These are phyloP conservation scores for Chytriomyces hyalinus DNA, from an alignment of 192 early-diverging fungal genomes.

Conservation along the genomic window DNA sequence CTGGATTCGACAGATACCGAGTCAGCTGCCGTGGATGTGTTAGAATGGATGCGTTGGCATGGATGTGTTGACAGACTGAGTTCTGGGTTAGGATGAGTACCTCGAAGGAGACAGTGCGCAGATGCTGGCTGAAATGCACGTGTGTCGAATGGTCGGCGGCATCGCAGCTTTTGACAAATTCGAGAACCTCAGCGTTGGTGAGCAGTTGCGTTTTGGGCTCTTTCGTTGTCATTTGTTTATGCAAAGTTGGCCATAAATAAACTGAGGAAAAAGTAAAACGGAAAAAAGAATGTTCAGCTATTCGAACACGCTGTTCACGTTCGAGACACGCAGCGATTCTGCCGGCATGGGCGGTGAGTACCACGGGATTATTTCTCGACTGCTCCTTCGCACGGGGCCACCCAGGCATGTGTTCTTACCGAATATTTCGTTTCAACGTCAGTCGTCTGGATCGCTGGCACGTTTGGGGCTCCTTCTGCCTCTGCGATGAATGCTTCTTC, in stretches of 20 bases:
- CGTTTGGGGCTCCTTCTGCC: not conserved
- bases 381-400: not conserved
- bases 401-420: not conserved
- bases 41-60: not conserved
- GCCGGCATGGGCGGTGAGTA: conserved; percentile 19
- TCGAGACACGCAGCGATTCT: not conserved
- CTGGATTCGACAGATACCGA: conserved; percentile 13
- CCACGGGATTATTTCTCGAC: not conserved
- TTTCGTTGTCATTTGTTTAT: not conserved
- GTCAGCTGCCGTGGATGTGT: conserved; percentile 3
- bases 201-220: not conserved
- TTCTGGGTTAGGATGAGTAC: not conserved
- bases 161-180: conserved; percentile 16
- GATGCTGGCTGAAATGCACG: conserved; percentile 9
- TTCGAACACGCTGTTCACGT: conserved; percentile 6
- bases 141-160: conserved; percentile 15
- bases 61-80: not conserved
- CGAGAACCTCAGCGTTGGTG: conserved; percentile 25
- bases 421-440: no score
- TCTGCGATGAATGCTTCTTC: not conserved
- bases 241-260: not conserved
- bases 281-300: not conserved
- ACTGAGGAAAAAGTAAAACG: not conserved
- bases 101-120: conserved; percentile 30
- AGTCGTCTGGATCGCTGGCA: not conserved